phyloP scores from a whole-genome alignment of 2,329 filamentous ascomycete genomes.

The Didymella exigua region DNA sequence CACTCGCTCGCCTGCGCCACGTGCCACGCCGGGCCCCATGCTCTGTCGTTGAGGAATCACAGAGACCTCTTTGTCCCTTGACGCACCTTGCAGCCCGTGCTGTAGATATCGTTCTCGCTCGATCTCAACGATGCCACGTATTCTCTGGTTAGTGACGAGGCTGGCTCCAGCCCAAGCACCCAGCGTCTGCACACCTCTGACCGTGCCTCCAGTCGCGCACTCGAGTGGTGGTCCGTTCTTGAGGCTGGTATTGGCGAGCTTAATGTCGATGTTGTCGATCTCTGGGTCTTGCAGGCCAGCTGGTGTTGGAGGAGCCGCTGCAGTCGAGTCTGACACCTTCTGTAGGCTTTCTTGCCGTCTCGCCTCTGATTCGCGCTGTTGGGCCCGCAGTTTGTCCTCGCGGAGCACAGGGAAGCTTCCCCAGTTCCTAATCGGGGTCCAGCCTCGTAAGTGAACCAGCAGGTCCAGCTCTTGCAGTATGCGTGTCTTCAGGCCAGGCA shows the following conservation, averaged over 20 bases:
- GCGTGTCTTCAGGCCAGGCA: conserved; percentile 79
- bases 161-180: conserved; percentile 79
- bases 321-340: conserved; percentile 23
- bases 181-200: conserved; percentile 71
- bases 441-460: conserved; percentile 72
- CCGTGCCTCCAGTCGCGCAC: conserved; percentile 58
- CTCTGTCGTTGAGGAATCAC: conserved; percentile 65
- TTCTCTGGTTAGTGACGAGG: conserved; percentile 69
- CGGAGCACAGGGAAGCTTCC: conserved; percentile 57
- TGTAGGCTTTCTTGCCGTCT: conserved; percentile 30
- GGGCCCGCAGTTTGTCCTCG: conserved; percentile 33
- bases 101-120: conserved; percentile 74
- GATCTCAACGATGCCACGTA: conserved; percentile 71
- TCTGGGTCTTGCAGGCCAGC: conserved; percentile 57
- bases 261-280: conserved; percentile 63
- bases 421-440: conserved; percentile 77
- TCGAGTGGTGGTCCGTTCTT: conserved; percentile 47
- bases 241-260: conserved; percentile 58
- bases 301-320: conserved; percentile 20
- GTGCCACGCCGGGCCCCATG: conserved; percentile 59
- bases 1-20: conserved; percentile 41
- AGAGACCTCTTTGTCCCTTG: conserved; percentile 64
- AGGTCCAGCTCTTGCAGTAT: conserved; percentile 75
- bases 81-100: conserved; percentile 68
- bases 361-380: conserved; percentile 31